Evolutionary conservation across 257 asterid genomes (phyloP), one percentile per base, ranked within the genome.

Genomic region (Solanum ahanhuiri): DNA sequence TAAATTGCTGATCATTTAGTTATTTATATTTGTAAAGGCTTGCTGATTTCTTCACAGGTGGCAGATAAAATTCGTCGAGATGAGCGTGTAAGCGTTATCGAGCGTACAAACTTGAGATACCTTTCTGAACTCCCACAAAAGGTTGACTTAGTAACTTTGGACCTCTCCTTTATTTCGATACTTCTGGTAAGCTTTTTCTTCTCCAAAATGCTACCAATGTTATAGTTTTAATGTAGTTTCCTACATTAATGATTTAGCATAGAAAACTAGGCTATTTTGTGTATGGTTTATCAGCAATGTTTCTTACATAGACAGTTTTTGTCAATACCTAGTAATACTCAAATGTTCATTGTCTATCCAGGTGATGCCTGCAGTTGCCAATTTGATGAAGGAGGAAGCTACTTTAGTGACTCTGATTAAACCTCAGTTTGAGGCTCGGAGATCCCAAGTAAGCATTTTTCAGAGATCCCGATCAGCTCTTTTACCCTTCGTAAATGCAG

Each of bases 331-430:
- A 15, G 28, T 79, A 28, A 28, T 48, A 30, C 41, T 45, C 84
- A 79, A 28, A 79, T 45, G 43, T 48, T 79, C 67, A 79, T 45
- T 79, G 31, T 10, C 85, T 93, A 83, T 66, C 31, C 93, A 97
- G 99, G 99, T 97, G 71, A 93, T 95, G 98, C 99, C 98, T 87
- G 98, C 98, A 43, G 96, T 97, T 77, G 88, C 92, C 87, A 92
- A 86, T 87, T 57, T 94, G 92, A 97, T 97, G 98, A 97, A 97
- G 95, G 87, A 93, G 83, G 96, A 93, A 31, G 93, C 98, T 3
- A 88, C 89, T 48, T 66, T 97, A 86, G 88, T 97, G 81, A 93
- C 99, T 43, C 93, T 97, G 75, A 94, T 97, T 86, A 96, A 96
- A 87, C 99, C 99, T 85, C 99, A 96, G 86, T 96, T 96, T 64